These are phyloP conservation scores for Dendrothele bispora DNA, from an alignment of 768 basidiomycete species.

Conservation along the genomic window DNA sequence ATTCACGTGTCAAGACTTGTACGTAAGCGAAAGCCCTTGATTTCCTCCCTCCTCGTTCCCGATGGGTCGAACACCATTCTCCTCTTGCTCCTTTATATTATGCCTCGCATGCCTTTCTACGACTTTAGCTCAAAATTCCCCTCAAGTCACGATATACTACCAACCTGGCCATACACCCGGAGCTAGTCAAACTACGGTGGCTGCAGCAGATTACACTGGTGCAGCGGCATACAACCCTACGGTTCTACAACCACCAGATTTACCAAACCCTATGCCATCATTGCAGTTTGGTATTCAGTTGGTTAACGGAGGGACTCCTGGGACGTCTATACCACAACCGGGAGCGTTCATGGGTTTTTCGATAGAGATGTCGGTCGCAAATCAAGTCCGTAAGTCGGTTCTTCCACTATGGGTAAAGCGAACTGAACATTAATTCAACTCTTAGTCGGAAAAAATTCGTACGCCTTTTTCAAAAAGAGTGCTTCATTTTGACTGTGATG, in stretches of 20 bases:
- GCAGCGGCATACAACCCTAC: conserved; percentile 55
- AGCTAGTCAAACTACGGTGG: conserved; percentile 24
- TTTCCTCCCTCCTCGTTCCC: too few species aligned
- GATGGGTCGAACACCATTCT: too few species aligned
- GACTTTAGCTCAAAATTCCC: too few species aligned
- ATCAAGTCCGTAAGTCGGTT: conserved; percentile 57
- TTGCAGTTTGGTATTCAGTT: conserved; percentile 47
- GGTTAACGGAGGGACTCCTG: conserved; percentile 22
- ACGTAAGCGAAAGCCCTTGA: too few species aligned
- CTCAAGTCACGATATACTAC: conserved; percentile 22
- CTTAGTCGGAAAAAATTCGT: conserved; percentile 56
- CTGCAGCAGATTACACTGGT: conserved; percentile 33
- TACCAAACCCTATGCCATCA: conserved; percentile 42
- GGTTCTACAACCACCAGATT: conserved; percentile 45
- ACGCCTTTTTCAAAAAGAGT: conserved; percentile 15
- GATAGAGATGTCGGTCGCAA: conserved; percentile 72
- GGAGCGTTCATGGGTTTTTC: conserved; percentile 75
- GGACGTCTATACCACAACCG: conserved; percentile 40
- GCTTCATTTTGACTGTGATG: conserved; percentile 9
- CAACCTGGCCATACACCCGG: conserved; percentile 19
- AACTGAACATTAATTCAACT: not conserved
- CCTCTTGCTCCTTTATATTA: too few species aligned
- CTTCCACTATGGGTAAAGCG: not conserved
- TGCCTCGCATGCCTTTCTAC: too few species aligned
- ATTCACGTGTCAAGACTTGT: too few species aligned